phyloP scores from a whole-genome alignment of 805 yeast species.

The Candida orba region DNA sequence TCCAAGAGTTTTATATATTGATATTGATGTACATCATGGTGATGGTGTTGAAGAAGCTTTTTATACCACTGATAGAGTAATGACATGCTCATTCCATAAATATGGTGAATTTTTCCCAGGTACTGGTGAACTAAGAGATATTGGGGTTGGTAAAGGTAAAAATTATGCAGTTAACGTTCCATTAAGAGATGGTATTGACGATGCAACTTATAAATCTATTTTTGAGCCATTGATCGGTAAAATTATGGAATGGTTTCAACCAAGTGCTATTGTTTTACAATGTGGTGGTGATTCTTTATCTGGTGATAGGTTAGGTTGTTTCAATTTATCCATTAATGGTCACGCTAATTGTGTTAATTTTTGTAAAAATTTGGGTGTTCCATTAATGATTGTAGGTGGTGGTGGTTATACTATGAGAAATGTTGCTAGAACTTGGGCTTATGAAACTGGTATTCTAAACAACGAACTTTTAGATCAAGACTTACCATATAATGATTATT shows the following conservation, averaged over 20 bases:
- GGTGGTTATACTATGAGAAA: conserved; percentile 98
- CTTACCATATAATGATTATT: conserved; percentile 51
- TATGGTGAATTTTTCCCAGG: conserved; percentile 97
- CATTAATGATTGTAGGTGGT: conserved; percentile 89
- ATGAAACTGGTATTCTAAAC: conserved; percentile 77
- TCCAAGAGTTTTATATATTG: conserved; percentile 88
- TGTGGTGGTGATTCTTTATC: conserved; percentile 97
- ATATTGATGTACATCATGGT: conserved; percentile 94
- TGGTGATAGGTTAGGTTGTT: conserved; percentile 89
- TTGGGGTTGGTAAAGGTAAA: conserved; percentile 84
- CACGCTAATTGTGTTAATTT: conserved; percentile 94
- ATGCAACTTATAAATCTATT: conserved; percentile 82
- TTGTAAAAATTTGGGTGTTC: conserved; percentile 82
- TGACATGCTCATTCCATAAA: conserved; percentile 95
- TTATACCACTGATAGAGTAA: conserved; percentile 88
- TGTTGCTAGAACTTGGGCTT: conserved; percentile 92
- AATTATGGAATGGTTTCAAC: conserved; percentile 50
- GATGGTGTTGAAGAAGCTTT: conserved; percentile 98
- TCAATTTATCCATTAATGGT: conserved; percentile 84
- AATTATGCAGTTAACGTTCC: conserved; percentile 89
- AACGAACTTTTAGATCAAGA: conserved; percentile 57
- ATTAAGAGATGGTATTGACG: conserved; percentile 90
- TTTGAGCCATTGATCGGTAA: conserved; percentile 86
- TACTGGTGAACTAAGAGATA: conserved; percentile 87
- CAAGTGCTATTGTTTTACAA: conserved; percentile 89